Percentiles rank a stretch among this genome's conserved stretches.
These are phyloP conservation scores for Pseudoturritis turrita DNA, from an alignment of 345 rosid genomes.

Conservation along the genomic window DNA sequence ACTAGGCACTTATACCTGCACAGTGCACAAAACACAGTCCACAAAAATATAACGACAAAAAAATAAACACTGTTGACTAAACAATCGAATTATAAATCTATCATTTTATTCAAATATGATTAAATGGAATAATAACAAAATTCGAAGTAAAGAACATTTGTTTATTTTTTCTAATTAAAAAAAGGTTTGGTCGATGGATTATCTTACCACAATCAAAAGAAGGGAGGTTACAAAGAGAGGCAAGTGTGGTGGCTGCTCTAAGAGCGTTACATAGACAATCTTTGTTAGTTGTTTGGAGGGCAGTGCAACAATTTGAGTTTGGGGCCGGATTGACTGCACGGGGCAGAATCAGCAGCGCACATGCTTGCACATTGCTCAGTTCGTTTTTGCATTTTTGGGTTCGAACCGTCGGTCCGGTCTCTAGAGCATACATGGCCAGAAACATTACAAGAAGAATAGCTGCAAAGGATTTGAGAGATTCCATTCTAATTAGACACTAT, in stretches of 20 bases:
- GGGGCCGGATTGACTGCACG: conserved; percentile 20
- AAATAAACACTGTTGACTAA: neutral
- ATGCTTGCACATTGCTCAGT: conserved; percentile 19
- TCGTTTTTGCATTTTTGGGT: conserved; percentile 14
- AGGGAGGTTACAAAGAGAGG: conserved; percentile 29
- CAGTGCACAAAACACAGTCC: conserved; percentile 8
- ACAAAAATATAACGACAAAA: neutral
- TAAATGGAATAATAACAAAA: neutral
- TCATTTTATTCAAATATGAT: neutral
- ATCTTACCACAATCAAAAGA: conserved; percentile 30
- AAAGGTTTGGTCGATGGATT: neutral
- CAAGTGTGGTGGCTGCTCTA: conserved; percentile 27
- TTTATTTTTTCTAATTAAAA: neutral
- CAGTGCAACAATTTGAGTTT: conserved; percentile 23
- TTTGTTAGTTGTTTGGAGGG: conserved; percentile 23
- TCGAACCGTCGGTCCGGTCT: conserved; percentile 2
- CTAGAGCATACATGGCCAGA: neutral
- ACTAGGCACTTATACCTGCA: conserved; percentile 24
- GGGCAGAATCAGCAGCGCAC: conserved; percentile 27
- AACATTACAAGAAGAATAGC: conserved; percentile 12
- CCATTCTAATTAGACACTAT: neutral
- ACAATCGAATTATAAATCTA: neutral
- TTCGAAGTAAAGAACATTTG: too few species aligned
- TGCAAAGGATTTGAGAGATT: conserved; percentile 12
- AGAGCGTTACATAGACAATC: conserved; percentile 31